Evolutionary conservation across 2,329 filamentous ascomycete genomes (phyloP).

Genomic region (Pseudocercospora macadamiae): DNA sequence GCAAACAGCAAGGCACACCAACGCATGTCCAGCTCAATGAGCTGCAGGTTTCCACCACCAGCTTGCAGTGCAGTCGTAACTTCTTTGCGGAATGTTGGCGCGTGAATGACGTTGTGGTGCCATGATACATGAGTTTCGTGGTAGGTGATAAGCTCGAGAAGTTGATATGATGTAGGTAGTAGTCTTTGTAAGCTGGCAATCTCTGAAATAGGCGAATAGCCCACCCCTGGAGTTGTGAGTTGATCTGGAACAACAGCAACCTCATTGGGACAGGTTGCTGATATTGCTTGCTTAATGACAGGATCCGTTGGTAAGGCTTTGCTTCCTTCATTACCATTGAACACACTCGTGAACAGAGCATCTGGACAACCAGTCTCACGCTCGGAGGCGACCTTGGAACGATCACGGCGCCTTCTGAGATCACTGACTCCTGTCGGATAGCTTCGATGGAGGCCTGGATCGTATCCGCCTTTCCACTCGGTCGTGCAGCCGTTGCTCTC

Average conservation of each 20-base stretch:
- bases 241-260: background rate
- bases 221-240: background rate
- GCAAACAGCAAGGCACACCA: conserved; percentile 19
- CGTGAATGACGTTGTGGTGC: conserved; percentile 6
- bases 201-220: background rate
- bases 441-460: background rate
- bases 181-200: background rate
- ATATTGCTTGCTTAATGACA: background rate
- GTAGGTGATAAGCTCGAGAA: conserved; percentile 8
- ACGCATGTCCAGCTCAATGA: conserved; percentile 4
- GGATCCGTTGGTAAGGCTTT: background rate
- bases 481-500: background rate
- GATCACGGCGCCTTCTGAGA: background rate
- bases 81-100: conserved; percentile 11
- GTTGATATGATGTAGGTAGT: background rate
- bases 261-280: background rate
- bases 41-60: background rate
- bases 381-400: background rate
- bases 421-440: background rate
- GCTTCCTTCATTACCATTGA: background rate
- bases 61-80: conserved; percentile 2
- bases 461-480: background rate
- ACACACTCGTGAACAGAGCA: background rate
- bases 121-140: conserved; percentile 8
- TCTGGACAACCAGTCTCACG: background rate